Conservation (phyloP, 768 basidiomycete species). For the Pholiota microspora region DNA sequence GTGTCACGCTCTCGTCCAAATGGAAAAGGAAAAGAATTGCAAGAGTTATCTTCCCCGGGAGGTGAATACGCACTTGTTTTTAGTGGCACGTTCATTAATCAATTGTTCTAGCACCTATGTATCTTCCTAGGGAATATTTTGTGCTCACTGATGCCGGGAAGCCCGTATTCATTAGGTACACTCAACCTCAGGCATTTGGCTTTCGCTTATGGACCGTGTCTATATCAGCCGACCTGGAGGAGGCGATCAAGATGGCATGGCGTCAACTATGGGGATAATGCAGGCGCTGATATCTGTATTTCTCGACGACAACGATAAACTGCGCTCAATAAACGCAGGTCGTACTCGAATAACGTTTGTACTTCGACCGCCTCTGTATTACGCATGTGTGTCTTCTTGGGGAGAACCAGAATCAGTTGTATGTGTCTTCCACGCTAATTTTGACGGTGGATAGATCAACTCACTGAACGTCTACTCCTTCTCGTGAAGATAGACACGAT, state of each 20-base stretch:
- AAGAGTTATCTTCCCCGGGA: constrained; percentile 38
- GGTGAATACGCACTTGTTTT: constrained; percentile 27
- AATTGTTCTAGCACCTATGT: constrained; percentile 32
- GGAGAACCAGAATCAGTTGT: constrained; percentile 97
- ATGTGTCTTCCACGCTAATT: constrained; percentile 42
- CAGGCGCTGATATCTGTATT: constrained; percentile 97
- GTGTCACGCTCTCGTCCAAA: constrained; percentile 27
- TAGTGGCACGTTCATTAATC: neutral
- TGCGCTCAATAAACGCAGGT: constrained; percentile 82
- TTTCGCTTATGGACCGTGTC: constrained; percentile 9
- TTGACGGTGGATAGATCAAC: too few relatives aligned
- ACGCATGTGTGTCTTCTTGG: constrained; percentile 89
- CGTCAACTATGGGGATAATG: constrained; percentile 86
- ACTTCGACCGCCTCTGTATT: constrained; percentile 85
- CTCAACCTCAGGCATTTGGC: neutral
- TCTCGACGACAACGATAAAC: constrained; percentile 86
- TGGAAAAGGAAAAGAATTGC: constrained; percentile 29
- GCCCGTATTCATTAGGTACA: constrained; percentile 89
- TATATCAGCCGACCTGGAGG: constrained; percentile 45
- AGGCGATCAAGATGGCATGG: constrained; percentile 62
- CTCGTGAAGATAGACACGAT: constrained; percentile 78
- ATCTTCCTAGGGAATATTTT: constrained; percentile 78
- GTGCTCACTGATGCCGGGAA: constrained; percentile 95
- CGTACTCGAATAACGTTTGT: constrained; percentile 83
- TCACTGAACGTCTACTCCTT: constrained; percentile 21